Percentiles rank a stretch among this genome's conserved stretches.
Conservation (phyloP, 2,329 filamentous ascomycete species). For the Cadophora sp. region DNA sequence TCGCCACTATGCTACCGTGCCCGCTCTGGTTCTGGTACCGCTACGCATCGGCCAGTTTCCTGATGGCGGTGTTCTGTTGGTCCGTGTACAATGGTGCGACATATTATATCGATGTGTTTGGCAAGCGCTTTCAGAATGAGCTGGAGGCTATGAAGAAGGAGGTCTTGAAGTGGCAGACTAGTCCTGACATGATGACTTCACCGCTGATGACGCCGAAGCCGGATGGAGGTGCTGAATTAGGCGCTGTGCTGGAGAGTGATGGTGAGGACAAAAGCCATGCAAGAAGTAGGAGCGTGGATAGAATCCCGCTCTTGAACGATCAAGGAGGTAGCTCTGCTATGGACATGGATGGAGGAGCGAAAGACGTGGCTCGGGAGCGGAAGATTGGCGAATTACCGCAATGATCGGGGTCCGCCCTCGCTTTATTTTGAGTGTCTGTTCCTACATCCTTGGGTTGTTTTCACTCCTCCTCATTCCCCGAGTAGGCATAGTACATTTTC, state of each 20-base stretch:
- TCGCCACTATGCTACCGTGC: slow-evolving; percentile 92
- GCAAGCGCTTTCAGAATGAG: slow-evolving; percentile 95
- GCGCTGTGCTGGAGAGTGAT: slow-evolving; percentile 29
- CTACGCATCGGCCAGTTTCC: slow-evolving; percentile 78
- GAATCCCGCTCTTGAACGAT: slow-evolving; percentile 63
- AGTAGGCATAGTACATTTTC: not conserved
- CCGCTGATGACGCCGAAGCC: slow-evolving; percentile 49
- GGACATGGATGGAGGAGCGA: slow-evolving; percentile 53
- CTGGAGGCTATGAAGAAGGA: slow-evolving; percentile 88
- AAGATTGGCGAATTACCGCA: slow-evolving; percentile 46
- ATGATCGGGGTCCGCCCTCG: slow-evolving; percentile 20
- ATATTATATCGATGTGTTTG: slow-evolving; percentile 98
- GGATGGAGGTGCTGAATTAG: slow-evolving; percentile 32
- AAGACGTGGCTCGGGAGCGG: slow-evolving; percentile 55
- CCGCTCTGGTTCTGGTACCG: slow-evolving; percentile 93
- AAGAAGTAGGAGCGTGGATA: slow-evolving; percentile 50
- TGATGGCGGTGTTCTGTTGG: slow-evolving; percentile 87
- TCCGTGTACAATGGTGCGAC: slow-evolving; percentile 97
- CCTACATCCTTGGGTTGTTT: too few relatives aligned
- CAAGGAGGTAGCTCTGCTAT: slow-evolving; percentile 49
- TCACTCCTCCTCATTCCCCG: not conserved
- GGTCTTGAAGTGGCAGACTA: slow-evolving; percentile 84
- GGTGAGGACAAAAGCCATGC: slow-evolving; percentile 23
- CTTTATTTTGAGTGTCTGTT: not conserved
- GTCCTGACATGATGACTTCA: slow-evolving; percentile 54